Conservation (phyloP, 768 basidiomycete genomes). For the Peribolospora kevripleyi region DNA sequence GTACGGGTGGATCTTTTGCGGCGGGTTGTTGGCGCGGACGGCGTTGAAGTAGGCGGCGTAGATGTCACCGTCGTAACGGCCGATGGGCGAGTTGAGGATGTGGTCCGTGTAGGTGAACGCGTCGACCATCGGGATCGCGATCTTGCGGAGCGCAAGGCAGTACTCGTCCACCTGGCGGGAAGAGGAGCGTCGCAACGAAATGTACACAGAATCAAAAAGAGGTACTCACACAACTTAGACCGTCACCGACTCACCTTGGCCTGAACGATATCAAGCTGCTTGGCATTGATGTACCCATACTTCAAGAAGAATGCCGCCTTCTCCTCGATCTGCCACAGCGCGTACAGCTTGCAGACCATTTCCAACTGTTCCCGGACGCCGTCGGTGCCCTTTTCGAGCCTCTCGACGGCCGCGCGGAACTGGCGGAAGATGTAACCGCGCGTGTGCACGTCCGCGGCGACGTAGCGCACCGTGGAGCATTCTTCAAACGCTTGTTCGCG, state of each 20-base stretch:
- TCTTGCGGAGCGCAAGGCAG: constrained; percentile 13
- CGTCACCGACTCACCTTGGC: not conserved
- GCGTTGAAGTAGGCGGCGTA: constrained; percentile 21
- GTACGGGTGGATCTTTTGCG: constrained; percentile 23
- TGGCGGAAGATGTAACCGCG: constrained; percentile 21
- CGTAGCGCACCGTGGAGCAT: constrained; percentile 22
- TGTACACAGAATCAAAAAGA: not conserved
- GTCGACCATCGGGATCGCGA: constrained; percentile 15
- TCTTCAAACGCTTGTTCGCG: constrained; percentile 24
- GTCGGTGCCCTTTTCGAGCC: constrained; percentile 17
- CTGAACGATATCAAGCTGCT: constrained; percentile 14
- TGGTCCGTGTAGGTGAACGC: constrained; percentile 15
- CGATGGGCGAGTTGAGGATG: constrained; percentile 24
- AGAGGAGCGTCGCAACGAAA: too few species aligned
- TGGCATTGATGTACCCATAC: constrained; percentile 15
- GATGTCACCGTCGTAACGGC: constrained; percentile 23
- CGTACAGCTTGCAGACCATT: constrained; percentile 21
- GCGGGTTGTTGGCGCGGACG: constrained; percentile 22
- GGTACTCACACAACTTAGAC: too few species aligned
- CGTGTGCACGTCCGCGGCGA: constrained; percentile 24
- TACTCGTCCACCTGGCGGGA: constrained; percentile 9
- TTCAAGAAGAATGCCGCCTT: constrained; percentile 24
- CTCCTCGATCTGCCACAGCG: constrained; percentile 24
- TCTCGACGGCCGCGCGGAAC: constrained; percentile 19
- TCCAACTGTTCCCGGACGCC: constrained; percentile 16